Evolutionary conservation across 1,139 yeast genomes (phyloP).

Genomic region (Debaryomyces sp.): DNA sequence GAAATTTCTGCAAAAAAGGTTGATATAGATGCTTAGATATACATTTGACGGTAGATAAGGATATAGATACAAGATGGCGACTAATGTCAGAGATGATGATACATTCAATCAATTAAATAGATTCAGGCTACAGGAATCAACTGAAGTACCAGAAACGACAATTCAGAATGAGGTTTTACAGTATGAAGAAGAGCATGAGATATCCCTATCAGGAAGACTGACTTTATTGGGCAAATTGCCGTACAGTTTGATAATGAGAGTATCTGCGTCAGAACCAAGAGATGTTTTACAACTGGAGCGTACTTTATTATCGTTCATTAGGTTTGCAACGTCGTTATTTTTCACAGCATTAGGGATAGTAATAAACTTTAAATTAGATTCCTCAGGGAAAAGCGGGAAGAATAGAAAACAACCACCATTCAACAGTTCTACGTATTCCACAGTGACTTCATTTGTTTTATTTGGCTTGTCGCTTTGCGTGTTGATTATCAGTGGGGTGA

Average conservation of each 20-base stretch:
- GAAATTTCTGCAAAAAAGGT: not conserved
- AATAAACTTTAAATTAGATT: constrained; percentile 51
- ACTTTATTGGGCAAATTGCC: constrained; percentile 15
- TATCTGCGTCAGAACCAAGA: constrained; percentile 58
- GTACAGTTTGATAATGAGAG: constrained; percentile 36
- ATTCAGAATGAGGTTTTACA: not conserved
- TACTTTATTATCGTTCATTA: constrained; percentile 55
- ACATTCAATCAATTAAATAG: not conserved
- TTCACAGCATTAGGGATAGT: constrained; percentile 56
- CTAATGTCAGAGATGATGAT: not conserved
- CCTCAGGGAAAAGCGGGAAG: constrained; percentile 21
- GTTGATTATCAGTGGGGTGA: constrained; percentile 42
- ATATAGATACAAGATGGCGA: not conserved
- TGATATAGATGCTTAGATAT: not conserved
- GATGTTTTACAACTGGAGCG: constrained; percentile 65
- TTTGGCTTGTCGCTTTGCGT: constrained; percentile 43
- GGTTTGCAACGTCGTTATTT: constrained; percentile 52
- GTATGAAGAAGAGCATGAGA: not conserved
- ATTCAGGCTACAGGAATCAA: not conserved
- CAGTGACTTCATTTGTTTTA: constrained; percentile 41
- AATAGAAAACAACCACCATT: constrained; percentile 9
- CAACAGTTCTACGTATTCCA: constrained; percentile 25
- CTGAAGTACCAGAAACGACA: not conserved
- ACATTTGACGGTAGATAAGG: not conserved
- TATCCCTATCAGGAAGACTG: not conserved